These are phyloP conservation scores for Annulohypoxylon moriforme DNA, from an alignment of 495 filamentous ascomycete genomes.

Conservation along the genomic window DNA sequence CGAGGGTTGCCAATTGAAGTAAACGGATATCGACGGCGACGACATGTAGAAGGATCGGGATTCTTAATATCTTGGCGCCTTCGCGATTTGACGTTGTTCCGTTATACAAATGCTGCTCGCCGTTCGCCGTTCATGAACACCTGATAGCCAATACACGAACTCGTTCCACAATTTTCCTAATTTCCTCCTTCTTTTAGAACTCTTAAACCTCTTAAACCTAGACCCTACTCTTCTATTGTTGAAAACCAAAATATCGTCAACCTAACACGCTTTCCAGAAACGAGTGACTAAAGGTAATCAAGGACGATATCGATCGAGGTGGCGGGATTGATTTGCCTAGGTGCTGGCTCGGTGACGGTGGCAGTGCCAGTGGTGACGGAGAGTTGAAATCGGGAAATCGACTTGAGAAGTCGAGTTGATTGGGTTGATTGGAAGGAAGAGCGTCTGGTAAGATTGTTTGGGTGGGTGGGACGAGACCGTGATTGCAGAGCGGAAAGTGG, in stretches of 20 bases:
- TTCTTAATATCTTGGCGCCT: background rate
- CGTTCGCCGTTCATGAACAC: constrained; percentile 10
- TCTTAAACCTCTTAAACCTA: background rate
- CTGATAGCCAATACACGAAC: constrained; percentile 7
- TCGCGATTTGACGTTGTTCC: background rate
- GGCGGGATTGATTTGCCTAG: constrained; percentile 25
- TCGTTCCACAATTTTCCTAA: constrained; percentile 11
- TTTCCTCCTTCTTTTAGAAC: constrained; percentile 9
- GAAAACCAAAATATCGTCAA: constrained; percentile 23
- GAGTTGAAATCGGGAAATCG: constrained; percentile 41
- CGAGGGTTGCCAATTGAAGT: constrained; percentile 28
- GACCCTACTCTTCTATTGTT: constrained; percentile 1
- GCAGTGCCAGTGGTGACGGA: constrained; percentile 42
- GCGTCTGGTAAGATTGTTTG: constrained; percentile 33
- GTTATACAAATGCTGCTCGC: constrained; percentile 16
- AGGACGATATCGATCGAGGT: constrained; percentile 27
- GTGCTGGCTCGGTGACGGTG: constrained; percentile 27
- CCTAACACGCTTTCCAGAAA: constrained; percentile 46
- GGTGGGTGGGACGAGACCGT: constrained; percentile 35
- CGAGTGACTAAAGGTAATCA: constrained; percentile 39
- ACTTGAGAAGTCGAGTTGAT: constrained; percentile 33
- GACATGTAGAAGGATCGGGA: constrained; percentile 40
- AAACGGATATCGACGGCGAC: constrained; percentile 22
- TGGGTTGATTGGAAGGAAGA: constrained; percentile 31
- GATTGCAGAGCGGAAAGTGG: constrained; percentile 15